Evolutionary conservation across 352 stramenopile genomes (phyloP), one percentile per base, ranked within the genome.

Genomic region (Globisporangium yorkense): DNA sequence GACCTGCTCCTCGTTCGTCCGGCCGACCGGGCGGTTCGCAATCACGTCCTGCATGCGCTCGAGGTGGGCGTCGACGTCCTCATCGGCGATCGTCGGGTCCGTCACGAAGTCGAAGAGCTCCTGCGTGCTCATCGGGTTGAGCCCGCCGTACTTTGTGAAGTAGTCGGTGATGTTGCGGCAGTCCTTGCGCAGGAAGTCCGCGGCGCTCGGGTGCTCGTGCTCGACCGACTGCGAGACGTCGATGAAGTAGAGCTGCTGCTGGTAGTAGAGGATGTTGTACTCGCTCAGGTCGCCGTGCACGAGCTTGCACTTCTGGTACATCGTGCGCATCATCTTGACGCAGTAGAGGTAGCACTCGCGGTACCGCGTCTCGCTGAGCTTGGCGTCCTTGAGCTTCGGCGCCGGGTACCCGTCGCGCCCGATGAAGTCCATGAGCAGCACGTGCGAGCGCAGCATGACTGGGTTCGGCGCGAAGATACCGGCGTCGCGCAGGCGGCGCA

Each of bases 181-280:
- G 80, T 99, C 97, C 63, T 98, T 99, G 35, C 96, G 89, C 50
- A 99, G 71, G 70, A 99, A 99, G 50, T 99, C 94, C 50, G 98
- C 78, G 1, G 97, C 96, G 31, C 91, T 94, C 24, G 97, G 97
- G 79, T 99, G 97, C 66, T 99, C 95, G 71, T 97, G 82, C 70
- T 99, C 96, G 12, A 99, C 97, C 31, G 96, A 98, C 80, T 99
- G 97, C 12, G 88, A 98, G 15, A 99, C 97, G 70, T 99, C 97
- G 71, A 99, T 99, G 52, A 99, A 97, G 70, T 96, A 98, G 18
- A 98, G 77, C 62, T 96, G 74, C 52, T 84, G 89, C 61, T 98
- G 80, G 74, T 98, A 96, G 86, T 98, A 99, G n/a, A 99, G 73
- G 37, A 99, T 84, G 75, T 99, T 99, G 83, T 99, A 99, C 84